Evolutionary conservation across 768 basidiomycete species (phyloP), one percentile per base, ranked within the genome.

Genomic region (Suillus alpinus): DNA sequence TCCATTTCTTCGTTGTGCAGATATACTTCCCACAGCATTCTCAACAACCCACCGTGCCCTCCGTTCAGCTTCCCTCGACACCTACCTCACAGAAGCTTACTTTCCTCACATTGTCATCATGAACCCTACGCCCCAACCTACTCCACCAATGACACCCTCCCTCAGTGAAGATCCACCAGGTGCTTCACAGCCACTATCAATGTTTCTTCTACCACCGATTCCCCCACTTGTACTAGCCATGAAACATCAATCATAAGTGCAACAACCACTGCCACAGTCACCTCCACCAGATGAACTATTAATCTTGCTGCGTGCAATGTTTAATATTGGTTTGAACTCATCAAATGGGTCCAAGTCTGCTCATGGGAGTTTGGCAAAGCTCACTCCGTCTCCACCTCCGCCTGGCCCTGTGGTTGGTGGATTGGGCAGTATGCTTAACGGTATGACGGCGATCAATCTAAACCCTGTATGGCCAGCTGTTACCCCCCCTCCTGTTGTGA

Each of bases 121-220:
- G 10, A 86, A 88, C 65, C 88, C 90, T 16, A 91, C 90, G 0
- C 90, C 89, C 3, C 87, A 87, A 64, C 88, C 87, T 1, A 92
- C 91, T 1, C 90, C 91, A 7, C 91, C 91, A 2, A 81, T 85
- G 1, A 89, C 89, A 1, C 90, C 88, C 9, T 69, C 79, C 56
- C 66, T 81, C 57, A 69, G 69, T 29, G 62, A 73, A 52, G 59
- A 63, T 34, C 62, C 37, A 12, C 67, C 62, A 57, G 63, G 62
- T 40, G 65, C 37, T 46, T 71, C 60, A 56, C 74, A 68, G 39
- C 70, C 68, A 16, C 69, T 59, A 29, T 68, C 69, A 47, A 59
- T 65, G 4, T 67, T 68, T 58, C 73, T 68, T 56, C 69, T 67
- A 20, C 78, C 66, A 52, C 77, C 65, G 52, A 62, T 73, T 4